Evolutionary conservation across 1,284 basidiomycete species (phyloP).

Genomic region (Ceratobasidium sp.): DNA sequence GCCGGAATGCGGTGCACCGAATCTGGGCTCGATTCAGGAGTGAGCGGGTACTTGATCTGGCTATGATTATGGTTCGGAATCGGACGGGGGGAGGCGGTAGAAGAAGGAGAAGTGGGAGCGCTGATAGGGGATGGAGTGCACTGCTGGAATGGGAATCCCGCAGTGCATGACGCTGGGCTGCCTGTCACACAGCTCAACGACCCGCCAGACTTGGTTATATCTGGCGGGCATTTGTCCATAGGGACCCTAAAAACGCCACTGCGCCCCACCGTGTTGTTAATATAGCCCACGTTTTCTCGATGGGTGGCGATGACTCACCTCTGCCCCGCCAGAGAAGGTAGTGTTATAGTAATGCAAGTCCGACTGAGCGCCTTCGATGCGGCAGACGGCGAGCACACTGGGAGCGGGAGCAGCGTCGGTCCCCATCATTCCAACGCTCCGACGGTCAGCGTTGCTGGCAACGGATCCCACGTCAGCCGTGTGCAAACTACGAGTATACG

Average conservation of each 20-base stretch:
- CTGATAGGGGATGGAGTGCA: conserved; percentile 56
- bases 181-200: conserved; percentile 92
- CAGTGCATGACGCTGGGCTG: conserved; percentile 69
- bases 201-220: conserved; percentile 66
- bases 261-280: background rate
- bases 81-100: conserved; percentile 47
- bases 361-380: conserved; percentile 72
- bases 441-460: conserved; percentile 82
- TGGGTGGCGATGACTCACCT: conserved; percentile 62
- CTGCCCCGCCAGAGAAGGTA: conserved; percentile 87
- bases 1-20: conserved; percentile 41
- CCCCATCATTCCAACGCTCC: conserved; percentile 91
- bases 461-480: conserved; percentile 43
- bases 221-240: conserved; percentile 87
- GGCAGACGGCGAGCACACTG: conserved; percentile 83
- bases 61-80: conserved; percentile 40
- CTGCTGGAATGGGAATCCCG: conserved; percentile 56
- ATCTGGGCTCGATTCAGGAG: conserved; percentile 39
- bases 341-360: conserved; percentile 89
- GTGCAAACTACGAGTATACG: conserved; percentile 52
- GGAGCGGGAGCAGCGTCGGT: conserved; percentile 81
- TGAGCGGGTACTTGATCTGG: conserved; percentile 41
- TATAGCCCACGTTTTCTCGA: background rate
- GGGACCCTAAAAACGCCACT: conserved; percentile 94
- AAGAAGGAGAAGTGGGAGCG: conserved; percentile 49